phyloP scores from a whole-genome alignment of 495 filamentous ascomycete species.

The Chaetomium cochliodes region DNA sequence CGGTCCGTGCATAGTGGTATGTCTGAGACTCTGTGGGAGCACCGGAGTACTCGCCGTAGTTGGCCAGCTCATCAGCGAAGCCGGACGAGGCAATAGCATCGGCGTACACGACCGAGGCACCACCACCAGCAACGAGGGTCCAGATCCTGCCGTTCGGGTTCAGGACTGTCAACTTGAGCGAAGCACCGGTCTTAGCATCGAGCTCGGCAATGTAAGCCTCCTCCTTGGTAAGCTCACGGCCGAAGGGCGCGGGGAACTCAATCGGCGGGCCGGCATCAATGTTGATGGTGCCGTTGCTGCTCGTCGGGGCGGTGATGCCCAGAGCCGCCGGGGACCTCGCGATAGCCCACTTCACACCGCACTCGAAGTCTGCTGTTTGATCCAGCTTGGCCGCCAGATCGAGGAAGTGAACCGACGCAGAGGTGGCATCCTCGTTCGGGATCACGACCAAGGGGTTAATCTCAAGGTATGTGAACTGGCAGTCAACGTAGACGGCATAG shows the following conservation, averaged over 20 bases:
- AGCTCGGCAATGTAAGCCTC: conserved; percentile 98
- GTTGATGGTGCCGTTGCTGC: conserved; percentile 70
- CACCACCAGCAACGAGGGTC: conserved; percentile 98
- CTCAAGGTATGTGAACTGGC: conserved; percentile 99
- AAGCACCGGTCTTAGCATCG: conserved; percentile 98
- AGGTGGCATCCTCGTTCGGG: conserved; percentile 86
- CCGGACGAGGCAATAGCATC: conserved; percentile 97
- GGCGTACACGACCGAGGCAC: conserved; percentile 98
- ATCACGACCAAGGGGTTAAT: conserved; percentile 99
- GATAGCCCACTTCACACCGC: conserved; percentile 96
- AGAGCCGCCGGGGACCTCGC: conserved; percentile 85
- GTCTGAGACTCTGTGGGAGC: conserved; percentile 98
- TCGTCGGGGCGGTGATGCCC: conserved; percentile 62
- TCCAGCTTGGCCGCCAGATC: conserved; percentile 98
- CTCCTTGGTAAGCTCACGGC: conserved; percentile 95
- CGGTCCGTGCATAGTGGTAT: conserved; percentile 95
- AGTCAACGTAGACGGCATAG: conserved; percentile 98
- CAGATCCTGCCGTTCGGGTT: conserved; percentile 90
- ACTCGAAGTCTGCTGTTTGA: conserved; percentile 99
- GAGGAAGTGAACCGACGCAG: conserved; percentile 94
- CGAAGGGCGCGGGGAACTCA: conserved; percentile 98
- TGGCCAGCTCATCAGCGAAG: conserved; percentile 93
- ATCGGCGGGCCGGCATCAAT: conserved; percentile 97
- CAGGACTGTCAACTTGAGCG: conserved; percentile 94
- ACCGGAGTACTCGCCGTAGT: conserved; percentile 99